Evolutionary conservation across 768 basidiomycete genomes (phyloP), one percentile per base, ranked within the genome.

Genomic region (Mrakia frigida): DNA sequence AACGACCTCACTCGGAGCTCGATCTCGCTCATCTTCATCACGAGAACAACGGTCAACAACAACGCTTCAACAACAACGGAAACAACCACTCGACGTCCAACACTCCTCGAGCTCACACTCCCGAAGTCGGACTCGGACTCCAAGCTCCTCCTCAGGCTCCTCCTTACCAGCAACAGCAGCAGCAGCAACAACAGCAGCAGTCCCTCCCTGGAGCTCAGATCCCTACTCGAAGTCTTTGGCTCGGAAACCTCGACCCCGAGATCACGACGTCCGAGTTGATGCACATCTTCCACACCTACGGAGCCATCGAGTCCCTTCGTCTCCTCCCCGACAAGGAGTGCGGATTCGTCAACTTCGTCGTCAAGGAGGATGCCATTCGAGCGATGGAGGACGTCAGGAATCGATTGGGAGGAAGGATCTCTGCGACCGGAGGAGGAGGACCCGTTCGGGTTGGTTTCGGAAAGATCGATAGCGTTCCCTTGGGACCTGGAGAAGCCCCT

Each of bases 271-370:
- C 95, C 82, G 93, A 97, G 82, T 89, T 99, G 74, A 92, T 97
- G 74, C 90, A 92, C 79, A 93, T 97, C 37, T 99, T 99, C 84
- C 92, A 93, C 37, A 91, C 92, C 0, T 99, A 99, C 82, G 97
- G 97, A 74, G 92, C 94, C 46, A 98, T 99, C 80, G 97, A 99
- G 85, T 94, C 92, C 81, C 85, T 99, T 82, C 87, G 97, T 80
- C 87, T 99, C 81, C 86, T 99, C 74, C 96, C 96, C 9, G 97
- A 99, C 85, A 99, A 99, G 91, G 94, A 97, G 83, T 99, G 97
- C 82, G 97, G 96, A 13, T 99, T 99, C 82, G 96, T 99, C 82
- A 99, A 99, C 82, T 99, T 97, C 82, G 93, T 97, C 63, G 94
- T 97, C 79, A 91, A 92, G 82, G 87, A 89, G 0, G 96, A 98